A percentile compares a stretch with the other conserved stretches of the same genome.
Evolutionary conservation across 768 basidiomycete species (phyloP).

Genomic region (Panellus pusillus): DNA sequence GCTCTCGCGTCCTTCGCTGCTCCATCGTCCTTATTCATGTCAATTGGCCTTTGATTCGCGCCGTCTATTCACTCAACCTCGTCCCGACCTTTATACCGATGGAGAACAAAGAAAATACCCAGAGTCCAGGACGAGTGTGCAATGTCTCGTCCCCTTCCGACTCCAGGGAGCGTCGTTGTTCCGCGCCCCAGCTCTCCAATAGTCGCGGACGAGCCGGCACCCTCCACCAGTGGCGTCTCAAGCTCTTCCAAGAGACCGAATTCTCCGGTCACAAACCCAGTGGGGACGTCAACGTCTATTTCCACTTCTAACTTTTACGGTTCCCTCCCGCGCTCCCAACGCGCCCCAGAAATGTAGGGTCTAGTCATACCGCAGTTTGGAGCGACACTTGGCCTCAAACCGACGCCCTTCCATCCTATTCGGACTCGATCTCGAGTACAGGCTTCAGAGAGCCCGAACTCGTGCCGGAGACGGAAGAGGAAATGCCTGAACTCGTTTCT

Average conservation of each 20-base stretch:
- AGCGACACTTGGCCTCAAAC: background rate
- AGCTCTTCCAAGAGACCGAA: constrained; percentile 5
- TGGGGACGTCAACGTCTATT: constrained; percentile 11
- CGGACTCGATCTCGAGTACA: constrained; percentile 28
- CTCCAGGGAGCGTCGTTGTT: constrained; percentile 36
- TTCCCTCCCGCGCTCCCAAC: constrained; percentile 38
- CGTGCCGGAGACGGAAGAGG: constrained; percentile 41
- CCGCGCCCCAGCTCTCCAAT: constrained; percentile 44
- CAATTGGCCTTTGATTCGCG: background rate
- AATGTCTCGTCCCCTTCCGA: constrained; percentile 41
- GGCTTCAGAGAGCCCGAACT: constrained; percentile 59
- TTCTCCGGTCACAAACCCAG: background rate
- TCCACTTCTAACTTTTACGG: constrained; percentile 33
- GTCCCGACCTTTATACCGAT: constrained; percentile 29
- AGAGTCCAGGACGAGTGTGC: constrained; percentile 27
- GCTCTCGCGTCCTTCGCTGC: background rate
- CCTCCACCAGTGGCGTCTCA: constrained; percentile 14
- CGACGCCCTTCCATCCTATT: constrained; percentile 38
- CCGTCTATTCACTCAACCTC: background rate
- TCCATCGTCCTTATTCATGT: constrained; percentile 3
- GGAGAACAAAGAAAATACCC: constrained; percentile 49
- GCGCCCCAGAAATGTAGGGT: constrained; percentile 42
- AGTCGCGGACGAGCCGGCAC: constrained; percentile 18
- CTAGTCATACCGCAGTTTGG: constrained; percentile 41
- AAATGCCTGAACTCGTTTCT: constrained; percentile 41